Conservation (phyloP, 768 basidiomycete species). For the Boletus bicolor region DNA sequence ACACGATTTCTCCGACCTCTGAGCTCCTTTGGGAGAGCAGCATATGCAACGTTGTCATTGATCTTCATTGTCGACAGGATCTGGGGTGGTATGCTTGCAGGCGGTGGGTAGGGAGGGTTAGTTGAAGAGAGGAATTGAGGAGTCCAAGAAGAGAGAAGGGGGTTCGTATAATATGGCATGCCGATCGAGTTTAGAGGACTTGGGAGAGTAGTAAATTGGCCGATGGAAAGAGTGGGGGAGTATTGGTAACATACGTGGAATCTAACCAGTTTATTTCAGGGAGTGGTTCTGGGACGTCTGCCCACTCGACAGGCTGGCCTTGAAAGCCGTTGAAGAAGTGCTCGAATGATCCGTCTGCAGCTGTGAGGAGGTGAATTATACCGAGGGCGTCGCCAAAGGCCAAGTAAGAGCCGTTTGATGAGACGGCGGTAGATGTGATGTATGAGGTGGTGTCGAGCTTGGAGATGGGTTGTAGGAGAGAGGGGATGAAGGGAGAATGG, state of each 20-base stretch:
- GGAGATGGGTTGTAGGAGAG: conserved; percentile 5
- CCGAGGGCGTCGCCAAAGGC: conserved; percentile 92
- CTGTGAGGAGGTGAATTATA: conserved; percentile 74
- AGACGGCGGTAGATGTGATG: conserved; percentile 76
- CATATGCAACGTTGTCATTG: conserved; percentile 90
- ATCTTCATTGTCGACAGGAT: conserved; percentile 76
- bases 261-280: conserved; percentile 80
- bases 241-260: conserved; percentile 55
- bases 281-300: conserved; percentile 64
- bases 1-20: conserved; percentile 81
- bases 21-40: conserved; percentile 80
- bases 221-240: neutral
- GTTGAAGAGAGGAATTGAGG: conserved; percentile 53
- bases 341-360: conserved; percentile 56
- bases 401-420: conserved; percentile 85
- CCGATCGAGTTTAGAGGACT: conserved; percentile 90
- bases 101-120: conserved; percentile 55
- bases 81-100: conserved; percentile 74
- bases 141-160: conserved; percentile 67
- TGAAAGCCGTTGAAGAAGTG: conserved; percentile 86
- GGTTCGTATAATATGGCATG: conserved; percentile 75
- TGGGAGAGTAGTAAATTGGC: neutral
- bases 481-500: neutral
- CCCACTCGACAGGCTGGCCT: conserved; percentile 83
- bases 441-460: conserved; percentile 74